phyloP scores from a whole-genome alignment of 148 eudicot genomes.

The Agrostemma githago region DNA sequence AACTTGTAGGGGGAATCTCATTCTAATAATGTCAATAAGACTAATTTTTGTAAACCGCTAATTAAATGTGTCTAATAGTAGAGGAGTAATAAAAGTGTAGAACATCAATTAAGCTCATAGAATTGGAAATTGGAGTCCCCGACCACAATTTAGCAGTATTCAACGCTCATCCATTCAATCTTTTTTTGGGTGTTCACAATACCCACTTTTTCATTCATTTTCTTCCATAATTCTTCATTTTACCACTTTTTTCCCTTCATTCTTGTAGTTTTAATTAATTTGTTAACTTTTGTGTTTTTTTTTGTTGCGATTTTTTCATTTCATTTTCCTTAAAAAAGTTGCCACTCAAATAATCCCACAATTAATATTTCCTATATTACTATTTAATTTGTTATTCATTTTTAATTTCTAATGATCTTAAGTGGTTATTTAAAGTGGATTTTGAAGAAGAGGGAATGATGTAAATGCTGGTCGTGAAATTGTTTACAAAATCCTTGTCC shows the following conservation, averaged over 20 bases:
- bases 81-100: background rate
- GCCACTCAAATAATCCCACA: background rate
- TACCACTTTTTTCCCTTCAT: background rate
- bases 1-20: background rate
- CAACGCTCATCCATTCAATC: conserved; percentile 8
- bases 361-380: background rate
- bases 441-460: background rate
- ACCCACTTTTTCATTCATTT: background rate
- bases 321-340: background rate
- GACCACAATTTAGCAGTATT: conserved; percentile 12
- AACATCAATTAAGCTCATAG: background rate
- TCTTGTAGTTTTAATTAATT: background rate
- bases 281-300: background rate
- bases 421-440: background rate
- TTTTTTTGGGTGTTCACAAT: conserved; percentile 11
- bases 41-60: background rate
- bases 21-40: background rate
- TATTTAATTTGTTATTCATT: too few species aligned
- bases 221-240: background rate
- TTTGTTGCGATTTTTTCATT: background rate
- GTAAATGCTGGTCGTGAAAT: background rate
- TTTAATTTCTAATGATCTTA: background rate
- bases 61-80: background rate
- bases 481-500: background rate
- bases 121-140: background rate